These are phyloP conservation scores for Rhynchosporium secalis DNA, from an alignment of 2,329 filamentous ascomycete species.

Conservation along the genomic window DNA sequence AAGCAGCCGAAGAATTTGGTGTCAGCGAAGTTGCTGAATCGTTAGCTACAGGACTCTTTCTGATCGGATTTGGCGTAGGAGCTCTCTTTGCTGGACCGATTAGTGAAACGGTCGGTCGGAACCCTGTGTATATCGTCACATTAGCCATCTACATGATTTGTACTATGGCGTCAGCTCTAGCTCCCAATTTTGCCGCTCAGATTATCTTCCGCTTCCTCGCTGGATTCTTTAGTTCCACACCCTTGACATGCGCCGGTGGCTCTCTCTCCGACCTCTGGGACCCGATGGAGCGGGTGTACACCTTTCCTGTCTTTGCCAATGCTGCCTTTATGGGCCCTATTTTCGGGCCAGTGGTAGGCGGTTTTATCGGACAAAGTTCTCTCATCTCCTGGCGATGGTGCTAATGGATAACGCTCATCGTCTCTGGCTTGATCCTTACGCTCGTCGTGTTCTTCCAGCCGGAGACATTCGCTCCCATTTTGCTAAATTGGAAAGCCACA, in stretches of 20 bases:
- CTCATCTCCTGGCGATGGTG: slow-evolving; percentile 26
- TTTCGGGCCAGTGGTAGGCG: slow-evolving; percentile 24
- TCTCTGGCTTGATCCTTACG: slow-evolving; percentile 20
- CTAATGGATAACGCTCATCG: slow-evolving; percentile 29
- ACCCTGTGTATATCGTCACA: slow-evolving; percentile 44
- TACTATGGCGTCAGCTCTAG: slow-evolving; percentile 46
- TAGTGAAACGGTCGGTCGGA: slow-evolving; percentile 45
- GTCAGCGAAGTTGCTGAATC: slow-evolving; percentile 53
- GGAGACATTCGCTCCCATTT: slow-evolving; percentile 26
- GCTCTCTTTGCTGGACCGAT: slow-evolving; percentile 43
- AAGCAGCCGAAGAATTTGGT: slow-evolving; percentile 48
- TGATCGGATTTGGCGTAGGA: slow-evolving; percentile 43
- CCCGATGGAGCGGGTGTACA: slow-evolving; percentile 36
- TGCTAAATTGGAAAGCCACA: slow-evolving; percentile 24
- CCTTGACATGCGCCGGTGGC: slow-evolving; percentile 19
- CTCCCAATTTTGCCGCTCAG: slow-evolving; percentile 25
- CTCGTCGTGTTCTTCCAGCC: slow-evolving; percentile 25
- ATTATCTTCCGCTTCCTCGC: slow-evolving; percentile 28
- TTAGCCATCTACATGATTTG: slow-evolving; percentile 47
- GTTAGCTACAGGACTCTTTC: slow-evolving; percentile 46
- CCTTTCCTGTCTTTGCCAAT: slow-evolving; percentile 36
- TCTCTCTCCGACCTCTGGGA: slow-evolving; percentile 44
- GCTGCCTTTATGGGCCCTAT: slow-evolving; percentile 31
- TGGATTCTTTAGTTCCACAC: slow-evolving; percentile 26
- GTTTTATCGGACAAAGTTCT: slow-evolving; percentile 18